Percentiles rank a stretch among this genome's conserved stretches.
phyloP scores from a whole-genome alignment of 1,139 yeast species.

The Yamadazyma mexicana region DNA sequence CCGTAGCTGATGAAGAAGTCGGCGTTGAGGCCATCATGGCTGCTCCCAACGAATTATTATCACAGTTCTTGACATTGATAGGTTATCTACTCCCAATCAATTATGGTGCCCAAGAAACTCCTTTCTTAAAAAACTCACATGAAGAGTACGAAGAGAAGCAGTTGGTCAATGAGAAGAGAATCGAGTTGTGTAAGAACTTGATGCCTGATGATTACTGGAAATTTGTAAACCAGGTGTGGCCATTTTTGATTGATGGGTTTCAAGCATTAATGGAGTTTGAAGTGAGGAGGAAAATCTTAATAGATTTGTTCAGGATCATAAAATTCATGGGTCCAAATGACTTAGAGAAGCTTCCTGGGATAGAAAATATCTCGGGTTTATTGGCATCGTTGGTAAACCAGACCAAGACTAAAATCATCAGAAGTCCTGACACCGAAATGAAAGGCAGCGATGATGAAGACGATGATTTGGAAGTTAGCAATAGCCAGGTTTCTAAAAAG shows the following conservation, averaged over 20 bases:
- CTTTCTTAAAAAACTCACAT: slow-evolving; percentile 28
- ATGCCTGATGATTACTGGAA: slow-evolving; percentile 29
- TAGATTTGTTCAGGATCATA: slow-evolving; percentile 57
- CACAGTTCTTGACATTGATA: slow-evolving; percentile 56
- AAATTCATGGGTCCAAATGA: slow-evolving; percentile 25
- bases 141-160: slow-evolving; percentile 26
- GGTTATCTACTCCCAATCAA: slow-evolving; percentile 57
- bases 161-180: slow-evolving; percentile 28
- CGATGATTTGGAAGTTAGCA: slow-evolving; percentile 12
- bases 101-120: slow-evolving; percentile 29
- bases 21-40: slow-evolving; percentile 74
- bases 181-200: slow-evolving; percentile 22
- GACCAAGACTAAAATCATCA: slow-evolving; percentile 32
- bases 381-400: slow-evolving; percentile 75
- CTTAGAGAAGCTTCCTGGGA: slow-evolving; percentile 20
- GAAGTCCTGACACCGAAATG: slow-evolving; percentile 12
- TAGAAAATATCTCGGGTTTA: slow-evolving; percentile 43
- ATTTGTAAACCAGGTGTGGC: slow-evolving; percentile 55
- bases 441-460: slow-evolving; percentile 13
- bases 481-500: slow-evolving; percentile 9
- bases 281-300: slow-evolving; percentile 60
- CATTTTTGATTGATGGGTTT: slow-evolving; percentile 67
- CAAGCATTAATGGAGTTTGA: slow-evolving; percentile 73
- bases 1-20: slow-evolving; percentile 23
- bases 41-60: slow-evolving; percentile 65